Base-by-base conservation (phyloP, 1,139 yeast species). In the Suhomyces chickasaworum region DNA sequence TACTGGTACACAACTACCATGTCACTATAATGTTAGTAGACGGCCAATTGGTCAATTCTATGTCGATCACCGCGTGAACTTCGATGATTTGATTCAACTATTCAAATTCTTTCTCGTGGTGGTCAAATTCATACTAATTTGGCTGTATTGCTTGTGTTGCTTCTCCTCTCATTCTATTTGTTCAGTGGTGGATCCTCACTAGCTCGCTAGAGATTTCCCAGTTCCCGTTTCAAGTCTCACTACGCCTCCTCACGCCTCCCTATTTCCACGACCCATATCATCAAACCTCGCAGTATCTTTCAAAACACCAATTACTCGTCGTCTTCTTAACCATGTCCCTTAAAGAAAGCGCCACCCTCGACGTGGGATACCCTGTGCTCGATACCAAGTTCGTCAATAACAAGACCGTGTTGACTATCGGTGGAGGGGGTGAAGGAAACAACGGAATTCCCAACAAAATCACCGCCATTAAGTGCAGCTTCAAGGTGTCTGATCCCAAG, bases 351-450 rank as follows among this genome's bases (percentile, higher is more conserved):
- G 73, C 71, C 6, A 60, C 68, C 6, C 64, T 78, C 48, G 83
- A 84, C 57, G 72, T 85, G 39, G 91, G 88, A 3, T 89, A 86
- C 60, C 98, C 99, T 0, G 77, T 89, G 13, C 87, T 85, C 58
- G 95, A 89, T 2, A 84, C 91, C 48, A 78, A 80, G 53, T 91
- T 89, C 62, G 72, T 84, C 45, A 75, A 81, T 55, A 77, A 83
- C 55, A 71, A 75, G 53, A 78, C 84, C 3, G 65, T 90, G 30
- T 65, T 90, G 44, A 87, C 86, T 23, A 82, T 90, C 5, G 99
- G 99, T 36, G 99, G 98, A 38, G 97, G 97, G 32, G 98, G 97
- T 33, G 96, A 89, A 64, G 96, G 96, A 13, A 84, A 80, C 59
- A 75, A 89, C 60, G 97, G 97, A 37, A 82, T 90, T 46, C 88